A percentile compares a stretch with the other conserved stretches of the same genome.
Conservation (phyloP, 2,329 filamentous ascomycete species). For the Lachnellula arida region DNA sequence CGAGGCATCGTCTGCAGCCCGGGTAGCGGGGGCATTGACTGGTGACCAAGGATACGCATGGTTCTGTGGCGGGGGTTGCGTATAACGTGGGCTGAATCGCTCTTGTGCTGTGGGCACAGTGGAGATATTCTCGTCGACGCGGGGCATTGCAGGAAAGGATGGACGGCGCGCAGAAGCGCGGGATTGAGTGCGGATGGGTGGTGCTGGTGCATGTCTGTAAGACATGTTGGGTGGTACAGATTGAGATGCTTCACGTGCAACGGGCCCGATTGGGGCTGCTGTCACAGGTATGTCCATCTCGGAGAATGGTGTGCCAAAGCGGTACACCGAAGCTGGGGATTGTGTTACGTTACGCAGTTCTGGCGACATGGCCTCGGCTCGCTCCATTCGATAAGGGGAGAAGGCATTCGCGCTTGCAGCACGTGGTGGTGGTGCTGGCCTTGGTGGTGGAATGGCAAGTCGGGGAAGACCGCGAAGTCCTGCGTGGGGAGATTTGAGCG, state of each 20-base stretch:
- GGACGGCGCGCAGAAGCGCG: conserved; percentile 58
- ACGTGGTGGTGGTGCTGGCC: conserved; percentile 27
- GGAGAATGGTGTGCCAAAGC: conserved; percentile 81
- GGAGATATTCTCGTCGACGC: conserved; percentile 59
- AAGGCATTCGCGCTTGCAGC: conserved; percentile 35
- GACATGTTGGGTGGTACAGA: conserved; percentile 94
- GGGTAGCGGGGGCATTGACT: conserved; percentile 20
- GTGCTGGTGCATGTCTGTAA: conserved; percentile 50
- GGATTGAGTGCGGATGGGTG: conserved; percentile 24
- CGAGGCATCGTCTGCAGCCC: conserved; percentile 47
- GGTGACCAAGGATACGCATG: conserved; percentile 24
- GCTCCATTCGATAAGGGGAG: conserved; percentile 49
- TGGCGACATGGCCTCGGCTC: conserved; percentile 46
- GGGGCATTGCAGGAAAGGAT: conserved; percentile 63
- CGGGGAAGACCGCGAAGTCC: conserved; percentile 57
- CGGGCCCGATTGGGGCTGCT: conserved; percentile 62
- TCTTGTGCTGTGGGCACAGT: conserved; percentile 28
- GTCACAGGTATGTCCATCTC: conserved; percentile 87
- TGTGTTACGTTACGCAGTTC: conserved; percentile 46
- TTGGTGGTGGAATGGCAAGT: conserved; percentile 50
- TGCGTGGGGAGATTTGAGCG: conserved; percentile 42
- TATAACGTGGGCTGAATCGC: conserved; percentile 12
- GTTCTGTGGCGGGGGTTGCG: conserved; percentile 20
- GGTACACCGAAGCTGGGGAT: conserved; percentile 60
- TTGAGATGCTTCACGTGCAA: conserved; percentile 76